Conservation (phyloP, 148 eudicot genomes). For the Persicaria maculosa region DNA sequence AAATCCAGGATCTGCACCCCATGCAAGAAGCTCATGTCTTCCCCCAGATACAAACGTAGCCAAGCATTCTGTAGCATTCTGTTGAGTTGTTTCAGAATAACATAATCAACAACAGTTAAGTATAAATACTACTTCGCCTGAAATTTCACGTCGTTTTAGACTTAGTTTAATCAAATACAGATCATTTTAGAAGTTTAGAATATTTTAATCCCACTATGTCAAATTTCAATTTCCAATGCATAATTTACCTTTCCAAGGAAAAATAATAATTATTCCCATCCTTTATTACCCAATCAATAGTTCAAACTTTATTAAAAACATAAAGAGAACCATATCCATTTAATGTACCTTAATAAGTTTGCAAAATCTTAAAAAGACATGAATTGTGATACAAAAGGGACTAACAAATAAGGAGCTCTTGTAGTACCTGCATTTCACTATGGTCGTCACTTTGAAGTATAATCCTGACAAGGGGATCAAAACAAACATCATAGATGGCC, state of each 20-base stretch:
- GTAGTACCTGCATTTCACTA: slow-evolving; percentile 82
- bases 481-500: slow-evolving; percentile 74
- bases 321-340: no score
- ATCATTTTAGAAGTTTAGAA: no score
- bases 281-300: no score
- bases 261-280: no score
- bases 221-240: no score
- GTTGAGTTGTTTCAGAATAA: slow-evolving; percentile 13
- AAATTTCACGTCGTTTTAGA: no score
- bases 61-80: slow-evolving; percentile 96
- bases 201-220: no score
- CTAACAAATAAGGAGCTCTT: slow-evolving; percentile 7
- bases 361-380: background rate
- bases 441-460: slow-evolving; percentile 81
- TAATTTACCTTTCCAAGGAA: no score
- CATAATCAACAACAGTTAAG: background rate
- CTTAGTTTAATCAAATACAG: no score
- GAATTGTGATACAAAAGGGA: background rate
- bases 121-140: background rate
- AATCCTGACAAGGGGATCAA: slow-evolving; percentile 59
- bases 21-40: slow-evolving; percentile 70
- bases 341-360: no score
- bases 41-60: slow-evolving; percentile 75
- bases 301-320: no score
- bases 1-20: slow-evolving; percentile 91